Evolutionary conservation across 75 land plant species (phyloP), one percentile per base, ranked within the genome.

Genomic region (Pinus tabuliformis): DNA sequence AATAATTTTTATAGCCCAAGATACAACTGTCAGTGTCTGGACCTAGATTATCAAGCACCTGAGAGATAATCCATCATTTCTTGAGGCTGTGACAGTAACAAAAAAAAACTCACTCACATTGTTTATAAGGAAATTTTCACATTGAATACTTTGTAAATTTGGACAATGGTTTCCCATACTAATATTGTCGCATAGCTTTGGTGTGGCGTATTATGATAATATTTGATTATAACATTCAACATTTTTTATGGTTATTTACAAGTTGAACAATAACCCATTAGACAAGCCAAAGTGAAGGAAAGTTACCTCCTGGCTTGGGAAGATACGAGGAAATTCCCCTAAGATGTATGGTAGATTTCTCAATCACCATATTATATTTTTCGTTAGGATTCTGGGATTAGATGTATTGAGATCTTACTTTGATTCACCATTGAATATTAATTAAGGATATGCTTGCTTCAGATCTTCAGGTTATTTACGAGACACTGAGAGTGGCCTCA

Each of bases 281-380:
- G 75, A 59, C 81, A 61, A 71, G 58, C 76, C 59, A 95, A 89
- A 75, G 83, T 72, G 5, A 85, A 73, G 57, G 73, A 81, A 37
- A 56, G 17, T 9, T 56, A 3, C 56, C 77, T 17, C 18, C 75
- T 95, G 59, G 85, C 71, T 61, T 95, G 96, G 96, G 89, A 80
- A 16, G 98, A 95, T 72, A 88, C 94, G 15, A 89, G 82, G 26
- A 89, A 88, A 95, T 93, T 96, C 90, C 91, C 17, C 26, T 89
- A 11, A 93, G 94, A 5, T 77, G 81, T 12, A 81, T 89, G 78
- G 98, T 83, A 82, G 66, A 6, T 18, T 18, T 59, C 22, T 33
- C 70, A 62, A 33, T 22, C 8, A 0, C 49, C 9, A 39, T 39
- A 39, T 39, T 52, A 6, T 17, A 6, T 22, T 14, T 14, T 63